These are phyloP conservation scores for Eucalyptus albens DNA, from an alignment of 345 rosid genomes.

Conservation along the genomic window DNA sequence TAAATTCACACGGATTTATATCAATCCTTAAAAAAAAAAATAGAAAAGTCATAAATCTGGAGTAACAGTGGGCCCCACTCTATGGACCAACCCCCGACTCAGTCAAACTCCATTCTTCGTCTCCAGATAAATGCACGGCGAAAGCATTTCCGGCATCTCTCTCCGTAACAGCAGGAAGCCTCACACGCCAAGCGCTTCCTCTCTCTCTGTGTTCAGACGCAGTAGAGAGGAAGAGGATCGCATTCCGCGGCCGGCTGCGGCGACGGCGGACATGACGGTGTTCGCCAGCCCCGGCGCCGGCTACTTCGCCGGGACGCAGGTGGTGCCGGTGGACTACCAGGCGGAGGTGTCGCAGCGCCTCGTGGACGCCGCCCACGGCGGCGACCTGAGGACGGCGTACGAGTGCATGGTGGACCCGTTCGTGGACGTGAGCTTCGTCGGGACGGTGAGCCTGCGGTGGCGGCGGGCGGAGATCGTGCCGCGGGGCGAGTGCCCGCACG, in stretches of 20 bases:
- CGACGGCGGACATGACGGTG: background rate
- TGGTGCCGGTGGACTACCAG: slow-evolving; percentile 33
- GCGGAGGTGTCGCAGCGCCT: slow-evolving; percentile 50
- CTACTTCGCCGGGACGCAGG: slow-evolving; percentile 21
- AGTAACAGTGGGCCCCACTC: background rate
- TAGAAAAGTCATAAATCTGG: background rate
- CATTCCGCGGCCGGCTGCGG: background rate
- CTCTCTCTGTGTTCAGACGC: background rate
- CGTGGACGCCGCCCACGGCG: slow-evolving; percentile 28
- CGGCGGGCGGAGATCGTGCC: slow-evolving; percentile 35
- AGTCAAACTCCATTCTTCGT: background rate
- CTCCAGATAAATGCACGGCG: background rate
- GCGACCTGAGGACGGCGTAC: slow-evolving; percentile 18
- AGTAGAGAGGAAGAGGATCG: background rate
- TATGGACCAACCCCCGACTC: background rate
- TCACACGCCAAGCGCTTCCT: background rate
- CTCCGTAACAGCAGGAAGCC: background rate
- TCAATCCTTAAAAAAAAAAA: background rate
- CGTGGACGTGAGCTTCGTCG: slow-evolving; percentile 47
- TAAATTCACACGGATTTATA: background rate
- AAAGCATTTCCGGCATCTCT: background rate
- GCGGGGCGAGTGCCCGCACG: slow-evolving; percentile 30
- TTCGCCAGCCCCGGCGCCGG: slow-evolving; percentile 2
- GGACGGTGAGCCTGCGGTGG: slow-evolving; percentile 41
- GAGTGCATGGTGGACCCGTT: slow-evolving; percentile 36